Evolutionary conservation across 2,329 filamentous ascomycete genomes (phyloP).

Genomic region (Colletotrichum sp.): DNA sequence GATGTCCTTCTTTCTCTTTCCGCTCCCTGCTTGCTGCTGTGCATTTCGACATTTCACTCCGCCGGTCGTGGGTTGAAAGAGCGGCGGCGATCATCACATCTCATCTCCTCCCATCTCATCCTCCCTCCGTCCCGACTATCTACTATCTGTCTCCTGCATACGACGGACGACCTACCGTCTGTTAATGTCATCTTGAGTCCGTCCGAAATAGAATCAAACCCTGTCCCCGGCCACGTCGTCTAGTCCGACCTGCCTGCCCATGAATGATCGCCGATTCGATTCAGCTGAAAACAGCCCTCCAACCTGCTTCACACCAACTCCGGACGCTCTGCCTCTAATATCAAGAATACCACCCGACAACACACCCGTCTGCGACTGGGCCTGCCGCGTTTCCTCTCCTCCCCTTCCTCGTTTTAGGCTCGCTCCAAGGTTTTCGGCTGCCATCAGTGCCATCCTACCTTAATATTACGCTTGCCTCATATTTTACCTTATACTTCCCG

Average conservation of each 20-base stretch:
- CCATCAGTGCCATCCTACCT: neutral
- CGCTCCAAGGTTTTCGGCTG: neutral
- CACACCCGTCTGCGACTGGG: neutral
- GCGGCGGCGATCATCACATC: neutral
- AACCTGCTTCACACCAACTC: neutral
- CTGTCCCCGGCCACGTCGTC: neutral
- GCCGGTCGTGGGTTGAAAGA: neutral
- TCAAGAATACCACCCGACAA: neutral
- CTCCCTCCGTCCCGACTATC: neutral
- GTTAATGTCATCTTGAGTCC: neutral
- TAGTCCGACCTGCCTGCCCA: neutral
- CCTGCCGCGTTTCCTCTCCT: neutral
- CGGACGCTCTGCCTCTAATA: neutral
- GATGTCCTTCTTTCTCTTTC: neutral
- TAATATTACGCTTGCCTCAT: neutral
- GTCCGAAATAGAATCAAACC: neutral
- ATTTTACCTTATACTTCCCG: conserved; percentile 4
- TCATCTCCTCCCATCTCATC: neutral
- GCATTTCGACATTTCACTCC: neutral
- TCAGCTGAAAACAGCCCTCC: neutral
- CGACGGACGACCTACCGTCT: neutral
- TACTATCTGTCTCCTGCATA: neutral
- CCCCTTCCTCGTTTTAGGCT: neutral
- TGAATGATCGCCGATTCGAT: neutral
- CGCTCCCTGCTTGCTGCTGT: neutral